A percentile compares a stretch with the other conserved stretches of the same genome.
These are phyloP conservation scores for Boletellus ananas DNA, from an alignment of 768 basidiomycete species.

Conservation along the genomic window DNA sequence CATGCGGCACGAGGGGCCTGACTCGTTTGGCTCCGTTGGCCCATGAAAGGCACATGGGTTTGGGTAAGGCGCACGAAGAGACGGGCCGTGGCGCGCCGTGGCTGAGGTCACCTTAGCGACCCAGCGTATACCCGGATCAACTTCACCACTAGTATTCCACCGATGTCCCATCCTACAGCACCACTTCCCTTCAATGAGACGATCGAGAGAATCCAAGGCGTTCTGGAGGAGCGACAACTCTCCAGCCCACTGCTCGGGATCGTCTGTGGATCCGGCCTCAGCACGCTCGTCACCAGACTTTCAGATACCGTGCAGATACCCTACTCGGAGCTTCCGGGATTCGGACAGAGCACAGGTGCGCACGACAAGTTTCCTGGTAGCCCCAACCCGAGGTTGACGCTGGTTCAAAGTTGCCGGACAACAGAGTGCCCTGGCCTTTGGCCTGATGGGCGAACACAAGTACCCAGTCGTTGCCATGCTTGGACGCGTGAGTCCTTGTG, in stretches of 20 bases:
- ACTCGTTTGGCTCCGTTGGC: too few relatives aligned
- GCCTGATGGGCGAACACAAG: constrained; percentile 60
- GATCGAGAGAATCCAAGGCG: constrained; percentile 26
- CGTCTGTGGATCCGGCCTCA: constrained; percentile 83
- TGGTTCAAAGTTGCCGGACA: constrained; percentile 69
- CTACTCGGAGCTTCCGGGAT: constrained; percentile 69
- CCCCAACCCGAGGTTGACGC: neutral
- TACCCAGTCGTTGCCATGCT: constrained; percentile 88
- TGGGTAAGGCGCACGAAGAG: too few relatives aligned
- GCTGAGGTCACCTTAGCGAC: too few relatives aligned
- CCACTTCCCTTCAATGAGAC: constrained; percentile 27
- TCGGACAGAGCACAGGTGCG: constrained; percentile 73
- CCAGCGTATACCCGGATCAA: too few relatives aligned
- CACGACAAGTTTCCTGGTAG: neutral
- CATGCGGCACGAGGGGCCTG: too few relatives aligned
- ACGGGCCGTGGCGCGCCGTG: too few relatives aligned
- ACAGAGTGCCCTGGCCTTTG: constrained; percentile 76
- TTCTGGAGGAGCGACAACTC: constrained; percentile 32
- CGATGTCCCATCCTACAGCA: constrained; percentile 11
- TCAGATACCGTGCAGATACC: constrained; percentile 55
- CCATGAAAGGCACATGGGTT: too few relatives aligned
- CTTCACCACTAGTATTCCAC: neutral
- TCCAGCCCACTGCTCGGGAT: constrained; percentile 69
- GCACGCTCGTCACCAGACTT: constrained; percentile 63
- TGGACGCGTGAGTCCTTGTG: constrained; percentile 56